These are phyloP conservation scores for Pestalotiopsis fici DNA, from an alignment of 2,329 filamentous ascomycete genomes.

Conservation along the genomic window DNA sequence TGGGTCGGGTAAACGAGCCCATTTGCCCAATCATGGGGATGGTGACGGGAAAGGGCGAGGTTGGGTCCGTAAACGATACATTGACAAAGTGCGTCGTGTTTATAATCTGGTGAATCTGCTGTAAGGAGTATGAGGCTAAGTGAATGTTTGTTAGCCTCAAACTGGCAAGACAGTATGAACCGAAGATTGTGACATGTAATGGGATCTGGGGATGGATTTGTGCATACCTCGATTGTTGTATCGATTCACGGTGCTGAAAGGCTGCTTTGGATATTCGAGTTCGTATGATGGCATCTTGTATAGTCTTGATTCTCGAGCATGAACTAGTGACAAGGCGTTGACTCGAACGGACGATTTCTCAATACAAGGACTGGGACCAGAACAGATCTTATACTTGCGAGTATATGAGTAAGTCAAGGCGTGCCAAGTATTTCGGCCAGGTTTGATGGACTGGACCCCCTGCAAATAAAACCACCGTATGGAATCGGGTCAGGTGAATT, in stretches of 20 bases:
- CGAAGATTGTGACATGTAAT: not conserved
- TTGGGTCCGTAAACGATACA: slow-evolving; percentile 70
- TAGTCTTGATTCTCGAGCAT: not conserved
- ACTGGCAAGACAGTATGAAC: not conserved
- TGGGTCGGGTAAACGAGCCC: slow-evolving; percentile 68
- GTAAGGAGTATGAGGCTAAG: slow-evolving; percentile 69
- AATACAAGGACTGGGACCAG: not conserved
- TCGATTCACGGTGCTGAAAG: slow-evolving; percentile 67
- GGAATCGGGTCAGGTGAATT: not conserved
- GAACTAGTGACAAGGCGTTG: not conserved
- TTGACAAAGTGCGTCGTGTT: slow-evolving; percentile 75
- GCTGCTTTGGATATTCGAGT: slow-evolving; percentile 64
- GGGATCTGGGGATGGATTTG: not conserved
- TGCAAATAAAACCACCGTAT: too few species aligned
- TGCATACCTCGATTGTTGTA: slow-evolving; percentile 62
- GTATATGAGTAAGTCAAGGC: not conserved
- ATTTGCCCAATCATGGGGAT: slow-evolving; percentile 87
- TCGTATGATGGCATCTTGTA: slow-evolving; percentile 41
- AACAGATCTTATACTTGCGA: not conserved
- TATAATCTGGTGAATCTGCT: slow-evolving; percentile 74
- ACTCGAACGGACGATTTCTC: not conserved
- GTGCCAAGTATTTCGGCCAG: not conserved
- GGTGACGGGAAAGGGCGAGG: slow-evolving; percentile 72
- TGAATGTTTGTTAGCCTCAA: slow-evolving; percentile 7
- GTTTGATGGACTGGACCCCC: too few species aligned